These are phyloP conservation scores for Neurospora discreta DNA, from an alignment of 495 filamentous ascomycete genomes.

Conservation along the genomic window DNA sequence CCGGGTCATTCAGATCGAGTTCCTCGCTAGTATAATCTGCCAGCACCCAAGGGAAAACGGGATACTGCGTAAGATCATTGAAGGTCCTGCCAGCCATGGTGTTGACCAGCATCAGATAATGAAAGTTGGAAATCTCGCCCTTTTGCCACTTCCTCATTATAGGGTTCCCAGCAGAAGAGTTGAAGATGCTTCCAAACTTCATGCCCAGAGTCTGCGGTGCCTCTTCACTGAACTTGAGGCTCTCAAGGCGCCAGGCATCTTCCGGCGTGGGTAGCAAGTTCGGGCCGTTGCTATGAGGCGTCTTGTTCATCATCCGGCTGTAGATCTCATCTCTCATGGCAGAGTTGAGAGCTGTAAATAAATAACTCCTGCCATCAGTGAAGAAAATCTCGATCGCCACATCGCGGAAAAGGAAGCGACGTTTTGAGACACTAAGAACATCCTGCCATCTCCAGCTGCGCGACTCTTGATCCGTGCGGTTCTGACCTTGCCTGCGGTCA, in stretches of 20 bases:
- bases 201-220: conserved; percentile 72
- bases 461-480: conserved; percentile 58
- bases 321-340: conserved; percentile 67
- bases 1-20: conserved; percentile 71
- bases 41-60: conserved; percentile 94
- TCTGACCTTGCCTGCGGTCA: conserved; percentile 35
- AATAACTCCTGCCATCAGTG: conserved; percentile 87
- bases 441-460: conserved; percentile 91
- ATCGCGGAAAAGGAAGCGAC: conserved; percentile 89
- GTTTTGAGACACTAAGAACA: conserved; percentile 91
- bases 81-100: conserved; percentile 95
- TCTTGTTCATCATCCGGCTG: conserved; percentile 58
- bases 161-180: conserved; percentile 59
- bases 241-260: conserved; percentile 81
- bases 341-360: conserved; percentile 70
- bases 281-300: conserved; percentile 56
- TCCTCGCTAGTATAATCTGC: conserved; percentile 97
- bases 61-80: conserved; percentile 96
- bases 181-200: conserved; percentile 92
- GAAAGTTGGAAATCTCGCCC: conserved; percentile 95
- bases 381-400: conserved; percentile 95
- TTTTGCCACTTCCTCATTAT: conserved; percentile 84
- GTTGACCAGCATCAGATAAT: conserved; percentile 96
- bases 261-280: conserved; percentile 42
- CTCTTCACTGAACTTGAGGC: conserved; percentile 72